Conservation (phyloP, 2,329 filamentous ascomycete genomes). For the Hirsutella rhossiliensis region DNA sequence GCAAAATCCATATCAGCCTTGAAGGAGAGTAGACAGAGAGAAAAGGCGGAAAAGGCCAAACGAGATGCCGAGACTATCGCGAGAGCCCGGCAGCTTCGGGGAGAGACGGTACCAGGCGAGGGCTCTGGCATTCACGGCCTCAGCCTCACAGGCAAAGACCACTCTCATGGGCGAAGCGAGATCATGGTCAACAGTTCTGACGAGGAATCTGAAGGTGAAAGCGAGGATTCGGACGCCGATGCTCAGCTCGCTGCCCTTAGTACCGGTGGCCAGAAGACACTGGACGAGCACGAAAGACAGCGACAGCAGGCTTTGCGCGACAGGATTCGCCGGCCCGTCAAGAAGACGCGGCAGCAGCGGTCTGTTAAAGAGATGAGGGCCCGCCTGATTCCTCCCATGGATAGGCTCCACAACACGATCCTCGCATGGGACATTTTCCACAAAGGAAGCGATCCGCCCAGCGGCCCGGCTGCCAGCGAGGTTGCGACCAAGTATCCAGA, state of each 20-base stretch:
- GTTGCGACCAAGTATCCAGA: slow-evolving; percentile 71
- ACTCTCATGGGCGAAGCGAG: slow-evolving; percentile 55
- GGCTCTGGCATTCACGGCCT: slow-evolving; percentile 67
- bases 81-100: slow-evolving; percentile 40
- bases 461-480: slow-evolving; percentile 56
- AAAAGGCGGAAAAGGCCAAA: slow-evolving; percentile 62
- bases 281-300: slow-evolving; percentile 33
- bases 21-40: slow-evolving; percentile 60
- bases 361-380: slow-evolving; percentile 91
- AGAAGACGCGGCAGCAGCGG: slow-evolving; percentile 68
- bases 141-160: slow-evolving; percentile 65
- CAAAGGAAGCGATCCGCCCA: slow-evolving; percentile 73
- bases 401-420: slow-evolving; percentile 71
- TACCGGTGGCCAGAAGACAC: slow-evolving; percentile 32
- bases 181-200: slow-evolving; percentile 86
- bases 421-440: slow-evolving; percentile 95
- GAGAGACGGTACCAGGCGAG: slow-evolving; percentile 42
- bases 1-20: slow-evolving; percentile 33
- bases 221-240: slow-evolving; percentile 45
- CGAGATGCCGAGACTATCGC: slow-evolving; percentile 63
- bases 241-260: slow-evolving; percentile 33
- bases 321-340: slow-evolving; percentile 59
- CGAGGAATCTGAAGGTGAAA: slow-evolving; percentile 58
- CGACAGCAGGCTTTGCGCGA: slow-evolving; percentile 37
- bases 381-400: slow-evolving; percentile 79